Base-by-base conservation (phyloP, 192 early-diverging fungal species). In the Ambispora gerdemannii region DNA sequence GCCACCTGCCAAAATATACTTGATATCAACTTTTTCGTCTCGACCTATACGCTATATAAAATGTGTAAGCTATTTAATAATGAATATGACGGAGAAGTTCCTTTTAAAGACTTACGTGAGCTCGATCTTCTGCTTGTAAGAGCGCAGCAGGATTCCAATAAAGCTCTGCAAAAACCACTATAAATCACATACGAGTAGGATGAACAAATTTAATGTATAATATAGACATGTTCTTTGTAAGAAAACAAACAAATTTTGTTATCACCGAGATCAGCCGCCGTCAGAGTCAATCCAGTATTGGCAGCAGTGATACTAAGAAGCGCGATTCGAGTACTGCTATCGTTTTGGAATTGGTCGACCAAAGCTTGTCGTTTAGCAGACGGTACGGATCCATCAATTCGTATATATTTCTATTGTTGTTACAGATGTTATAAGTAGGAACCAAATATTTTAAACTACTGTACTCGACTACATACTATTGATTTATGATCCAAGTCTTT, bases 61-160 rank as follows among this genome's bases (percentile, higher is more conserved):
- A 58, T 50, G 10, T 4, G 28, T 43, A 73, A 53, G 31, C 28
- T 67, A 6, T 32, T 22, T 65, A 50, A 24, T 13, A 22, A 47
- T 67, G 13, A 31, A 28, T 31, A 3, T 1, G 6, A 3, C 25
- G 34, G 22, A 20, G 35, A 7, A 17, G 61, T 4, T 34, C 63
- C 19, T n/a, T n/a, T n/a, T 20, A 22, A 1, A 17, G 47, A 67
- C 59, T 50, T 43, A 75, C 74, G 43, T 83, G 81, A 25, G 79
- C 81, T 0, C 81, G 72, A 65, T 78, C 79, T 63, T 79, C 81
- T n/a, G 77, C 82, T n/a, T 68, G 82, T 27, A 84, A 52, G 20
- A 84, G 32, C 28, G 76, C 77, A 25, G 82, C 79, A 0, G 82
- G 82, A 27, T 84, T 84, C 82, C 82, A 83, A 49, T 62, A 83